Conservation (phyloP, 805 yeast species). For the Zygosaccharomyces pseudorouxii region DNA sequence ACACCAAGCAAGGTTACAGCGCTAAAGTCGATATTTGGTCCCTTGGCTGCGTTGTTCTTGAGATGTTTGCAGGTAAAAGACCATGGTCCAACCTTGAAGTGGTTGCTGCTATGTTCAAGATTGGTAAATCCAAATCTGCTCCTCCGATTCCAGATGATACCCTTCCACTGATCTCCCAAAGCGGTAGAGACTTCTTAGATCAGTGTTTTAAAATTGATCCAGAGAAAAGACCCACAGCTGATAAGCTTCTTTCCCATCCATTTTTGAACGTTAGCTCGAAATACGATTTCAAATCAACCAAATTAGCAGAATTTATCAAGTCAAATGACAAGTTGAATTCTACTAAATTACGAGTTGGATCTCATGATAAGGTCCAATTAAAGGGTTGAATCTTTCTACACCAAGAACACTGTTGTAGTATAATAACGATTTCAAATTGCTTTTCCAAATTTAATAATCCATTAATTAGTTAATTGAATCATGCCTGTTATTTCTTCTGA, state of each 20-base stretch:
- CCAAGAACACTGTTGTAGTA: background rate
- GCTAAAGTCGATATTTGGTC: constrained; percentile 99
- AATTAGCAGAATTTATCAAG: constrained; percentile 50
- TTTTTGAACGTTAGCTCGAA: constrained; percentile 42
- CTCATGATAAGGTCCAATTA: constrained; percentile 16
- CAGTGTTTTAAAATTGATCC: constrained; percentile 77
- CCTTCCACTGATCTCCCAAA: constrained; percentile 52
- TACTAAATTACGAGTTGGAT: constrained; percentile 27
- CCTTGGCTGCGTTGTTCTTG: constrained; percentile 91
- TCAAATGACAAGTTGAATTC: constrained; percentile 38
- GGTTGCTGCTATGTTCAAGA: constrained; percentile 87
- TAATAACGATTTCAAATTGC: background rate
- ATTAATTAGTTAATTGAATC: background rate
- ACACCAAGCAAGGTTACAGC: constrained; percentile 88
- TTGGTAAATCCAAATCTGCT: constrained; percentile 78
- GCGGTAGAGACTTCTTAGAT: constrained; percentile 68
- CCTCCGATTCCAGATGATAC: constrained; percentile 97
- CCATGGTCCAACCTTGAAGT: constrained; percentile 98
- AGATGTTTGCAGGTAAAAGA: constrained; percentile 95
- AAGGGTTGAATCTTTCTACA: background rate
- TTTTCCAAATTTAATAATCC: background rate
- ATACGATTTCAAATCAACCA: constrained; percentile 52
- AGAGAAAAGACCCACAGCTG: constrained; percentile 83
- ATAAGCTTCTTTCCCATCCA: constrained; percentile 49
- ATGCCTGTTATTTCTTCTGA: background rate